Evolutionary conservation across 139 green algal genomes (phyloP), one percentile per base, ranked within the genome.

Genomic region (Deuterostichococcus epilithicus): DNA sequence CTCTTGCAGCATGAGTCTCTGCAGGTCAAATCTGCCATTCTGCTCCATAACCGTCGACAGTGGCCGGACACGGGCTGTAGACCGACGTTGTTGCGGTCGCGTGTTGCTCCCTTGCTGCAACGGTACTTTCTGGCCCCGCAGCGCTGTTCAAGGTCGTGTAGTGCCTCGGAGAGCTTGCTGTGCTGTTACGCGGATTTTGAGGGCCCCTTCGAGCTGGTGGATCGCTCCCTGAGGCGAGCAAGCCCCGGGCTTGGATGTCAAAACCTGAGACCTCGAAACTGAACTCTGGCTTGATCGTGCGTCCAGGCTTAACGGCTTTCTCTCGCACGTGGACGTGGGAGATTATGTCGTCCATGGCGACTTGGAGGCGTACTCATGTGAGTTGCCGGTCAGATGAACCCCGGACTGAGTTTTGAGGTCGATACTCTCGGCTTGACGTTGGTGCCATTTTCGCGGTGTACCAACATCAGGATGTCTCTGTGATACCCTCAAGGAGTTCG

Each of bases 341-440:
- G 93, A 98, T 13, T 91, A 95, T 70, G 81, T 96, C 13, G 86
- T 98, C 0, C 82, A 91, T 30, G 94, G 94, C 8, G 86, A 95
- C 66, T 84, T 98, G 36, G 94, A 98, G 79, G 92, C 91, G 0
- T 98, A 97, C 70, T 97, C 93, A 68, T 98, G 94, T 97, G 75
- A 85, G 93, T 71, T 28, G 4, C 33, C n/a, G 33, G 8, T 69
- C 42, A 13, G 42, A 13, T 52, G 8, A 13, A 52, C 42, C 42
- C 42, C 8, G 8, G 42, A 23, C 42, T 8, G 42, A 52, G 8
- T 8, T 52, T 13, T 23, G 42, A 8, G 8, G 13, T 13, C 13
- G 42, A 52, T 13, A 52, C 8, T 52, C 8, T 13, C 42, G 42
- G 13, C 8, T 52, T 8, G 8, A 8, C 8, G 8, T 13, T 52